phyloP scores from a whole-genome alignment of 2,329 filamentous ascomycete genomes.

The Phaeosphaeriaceae sp. region DNA sequence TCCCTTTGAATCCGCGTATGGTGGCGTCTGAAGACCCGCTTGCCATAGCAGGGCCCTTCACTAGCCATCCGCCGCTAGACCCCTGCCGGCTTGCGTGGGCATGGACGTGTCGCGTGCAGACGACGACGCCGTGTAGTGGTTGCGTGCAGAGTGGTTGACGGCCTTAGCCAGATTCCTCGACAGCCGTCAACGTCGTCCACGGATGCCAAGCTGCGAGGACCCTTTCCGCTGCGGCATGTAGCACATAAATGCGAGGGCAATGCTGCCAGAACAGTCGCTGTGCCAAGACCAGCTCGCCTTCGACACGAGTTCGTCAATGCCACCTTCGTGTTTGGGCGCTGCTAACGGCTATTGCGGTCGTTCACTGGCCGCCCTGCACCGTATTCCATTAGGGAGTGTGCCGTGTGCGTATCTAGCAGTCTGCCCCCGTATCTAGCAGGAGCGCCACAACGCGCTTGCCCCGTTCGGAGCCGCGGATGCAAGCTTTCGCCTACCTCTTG shows the following conservation, averaged over 20 bases:
- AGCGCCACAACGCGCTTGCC: background rate
- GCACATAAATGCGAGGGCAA: conserved; percentile 6
- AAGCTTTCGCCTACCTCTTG: conserved; percentile 9
- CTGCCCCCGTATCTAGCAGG: background rate
- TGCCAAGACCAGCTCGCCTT: background rate
- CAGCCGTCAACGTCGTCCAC: background rate
- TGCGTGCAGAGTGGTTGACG: background rate
- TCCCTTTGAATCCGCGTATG: conserved; percentile 7
- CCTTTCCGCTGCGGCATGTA: conserved; percentile 6
- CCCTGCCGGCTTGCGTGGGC: background rate
- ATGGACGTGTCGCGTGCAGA: conserved; percentile 14
- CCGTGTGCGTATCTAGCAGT: background rate
- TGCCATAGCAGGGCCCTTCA: conserved; percentile 1
- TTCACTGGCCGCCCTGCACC: background rate
- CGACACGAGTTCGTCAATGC: background rate
- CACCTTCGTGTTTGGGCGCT: background rate
- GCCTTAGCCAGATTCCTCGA: background rate
- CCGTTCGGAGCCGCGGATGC: background rate
- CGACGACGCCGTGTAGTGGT: conserved; percentile 1
- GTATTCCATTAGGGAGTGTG: background rate
- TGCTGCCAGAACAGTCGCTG: background rate
- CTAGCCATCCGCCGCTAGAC: background rate
- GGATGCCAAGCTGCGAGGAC: background rate
- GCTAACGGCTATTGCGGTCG: background rate
- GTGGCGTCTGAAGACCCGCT: conserved; percentile 8